phyloP scores from a whole-genome alignment of 345 rosid genomes.

The Lepidium aucheri region DNA sequence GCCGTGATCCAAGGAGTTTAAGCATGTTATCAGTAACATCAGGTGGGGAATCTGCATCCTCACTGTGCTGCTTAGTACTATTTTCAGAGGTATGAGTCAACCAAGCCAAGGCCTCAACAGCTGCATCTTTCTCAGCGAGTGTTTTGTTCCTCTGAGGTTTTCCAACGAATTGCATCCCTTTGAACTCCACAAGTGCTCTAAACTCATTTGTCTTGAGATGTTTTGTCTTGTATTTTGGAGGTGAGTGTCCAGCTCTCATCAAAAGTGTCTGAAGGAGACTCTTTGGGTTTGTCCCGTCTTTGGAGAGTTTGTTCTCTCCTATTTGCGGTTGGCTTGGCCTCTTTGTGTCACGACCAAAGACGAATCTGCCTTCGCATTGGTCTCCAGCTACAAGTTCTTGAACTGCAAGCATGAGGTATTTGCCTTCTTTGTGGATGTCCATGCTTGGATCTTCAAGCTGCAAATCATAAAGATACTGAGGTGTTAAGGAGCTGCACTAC shows the following conservation, averaged over 20 bases:
- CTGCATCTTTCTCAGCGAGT: constrained; percentile 94
- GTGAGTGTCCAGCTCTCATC: constrained; percentile 96
- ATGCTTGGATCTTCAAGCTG: constrained; percentile 72
- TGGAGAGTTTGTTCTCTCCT: constrained; percentile 46
- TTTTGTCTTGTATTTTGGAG: constrained; percentile 93
- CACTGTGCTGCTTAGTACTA: constrained; percentile 26
- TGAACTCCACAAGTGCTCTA: constrained; percentile 87
- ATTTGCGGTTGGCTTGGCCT: constrained; percentile 39
- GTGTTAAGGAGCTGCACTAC: neutral
- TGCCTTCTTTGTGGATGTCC: constrained; percentile 85
- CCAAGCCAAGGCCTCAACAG: constrained; percentile 95
- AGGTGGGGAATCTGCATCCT: constrained; percentile 33
- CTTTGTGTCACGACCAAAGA: constrained; percentile 77
- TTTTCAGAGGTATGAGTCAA: constrained; percentile 70
- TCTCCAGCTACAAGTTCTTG: constrained; percentile 91
- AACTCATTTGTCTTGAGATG: constrained; percentile 92
- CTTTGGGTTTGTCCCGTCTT: constrained; percentile 91
- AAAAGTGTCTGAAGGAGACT: constrained; percentile 85
- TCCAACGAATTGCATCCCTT: constrained; percentile 97
- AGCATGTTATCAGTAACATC: constrained; percentile 97
- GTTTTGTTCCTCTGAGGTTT: constrained; percentile 91
- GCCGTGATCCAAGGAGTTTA: constrained; percentile 76
- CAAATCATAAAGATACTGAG: neutral
- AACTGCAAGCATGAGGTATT: constrained; percentile 80
- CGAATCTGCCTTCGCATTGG: constrained; percentile 94